Base-by-base conservation (phyloP, 768 basidiomycete genomes). In the Termitomyces sp. region DNA sequence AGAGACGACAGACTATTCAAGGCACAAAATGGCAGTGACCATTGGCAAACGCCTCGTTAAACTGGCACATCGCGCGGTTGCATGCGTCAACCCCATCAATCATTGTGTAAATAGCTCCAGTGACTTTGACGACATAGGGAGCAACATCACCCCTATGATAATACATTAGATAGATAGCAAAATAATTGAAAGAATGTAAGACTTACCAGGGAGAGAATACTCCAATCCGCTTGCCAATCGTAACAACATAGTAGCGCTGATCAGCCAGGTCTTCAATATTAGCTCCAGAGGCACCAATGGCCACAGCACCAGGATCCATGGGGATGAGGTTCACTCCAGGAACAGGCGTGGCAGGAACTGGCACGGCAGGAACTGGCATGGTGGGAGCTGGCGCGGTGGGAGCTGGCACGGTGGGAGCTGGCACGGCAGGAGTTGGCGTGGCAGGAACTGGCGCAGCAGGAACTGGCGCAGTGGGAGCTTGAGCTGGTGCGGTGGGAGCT, bases 231-330 rank as follows among this genome's bases (percentile, higher is more conserved):
- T 4, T 35, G 5, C 57, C 46, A 7, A 58, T 20, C 2, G 57
- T 58, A 7, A 58, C 36, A 28, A 58, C 57, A 58, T 58, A 58
- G 18, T 58, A 58, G n/a, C 28, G 20, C 20, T 8, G 38, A 15
- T 50, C 38, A 50, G 57, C 22, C 5, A 16, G 8, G 18, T 49
- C 48, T 1, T 1, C 6, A 36, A 58, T 39, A 13, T 40, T 18
- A 40, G 39, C 39, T 40, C 39, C 39, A 3, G 16, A 40, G 4
- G 39, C 39, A 4, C 38, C 57, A 12, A 33, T 0, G 6, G 24
- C 32, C 3, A 58, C 16, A 8, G 57, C 57, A 40, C 2, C 0
- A 16, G 39, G 39, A 40, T 40, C 39, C 39, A 40, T 40, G 7
- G 16, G 16, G 18, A 40, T 16, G 18, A 16, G 39, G 39, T 28